Evolutionary conservation across 176 grass and related monocot species (phyloP).

Genomic region (Elaeis guineensis): DNA sequence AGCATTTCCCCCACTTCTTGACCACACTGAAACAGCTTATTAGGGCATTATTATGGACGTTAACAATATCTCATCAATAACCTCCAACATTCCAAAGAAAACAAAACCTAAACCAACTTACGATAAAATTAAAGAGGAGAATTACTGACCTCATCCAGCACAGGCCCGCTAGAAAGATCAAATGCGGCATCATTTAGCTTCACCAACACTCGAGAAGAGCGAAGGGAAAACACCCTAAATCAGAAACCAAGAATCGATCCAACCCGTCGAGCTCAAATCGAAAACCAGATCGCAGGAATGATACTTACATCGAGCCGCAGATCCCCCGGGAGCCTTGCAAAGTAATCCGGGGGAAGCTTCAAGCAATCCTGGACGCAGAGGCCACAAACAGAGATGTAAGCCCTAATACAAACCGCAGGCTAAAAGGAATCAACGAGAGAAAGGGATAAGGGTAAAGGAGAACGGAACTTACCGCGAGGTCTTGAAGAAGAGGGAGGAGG

Average conservation of each 20-base stretch:
- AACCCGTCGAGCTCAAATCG: background rate
- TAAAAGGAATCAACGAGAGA: background rate
- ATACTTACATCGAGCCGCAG: slow-evolving; percentile 53
- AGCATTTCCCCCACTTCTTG: slow-evolving; percentile 64
- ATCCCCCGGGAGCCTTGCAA: slow-evolving; percentile 54
- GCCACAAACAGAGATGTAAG: background rate
- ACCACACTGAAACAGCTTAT: slow-evolving; percentile 44
- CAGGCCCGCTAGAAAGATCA: slow-evolving; percentile 82
- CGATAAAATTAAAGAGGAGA: background rate
- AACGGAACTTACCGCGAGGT: slow-evolving; percentile 34
- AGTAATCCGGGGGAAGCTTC: slow-evolving; percentile 53
- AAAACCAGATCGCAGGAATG: background rate
- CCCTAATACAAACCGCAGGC: background rate
- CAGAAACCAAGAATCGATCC: background rate
- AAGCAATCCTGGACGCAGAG: slow-evolving; percentile 37
- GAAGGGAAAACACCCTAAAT: background rate
- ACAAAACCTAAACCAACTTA: background rate
- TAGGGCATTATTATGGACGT: too few species aligned
- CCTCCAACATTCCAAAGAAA: background rate
- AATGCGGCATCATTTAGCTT: slow-evolving; percentile 93
- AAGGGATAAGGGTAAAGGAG: background rate
- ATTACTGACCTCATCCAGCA: slow-evolving; percentile 56
- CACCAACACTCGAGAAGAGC: slow-evolving; percentile 5
- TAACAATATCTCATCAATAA: too few species aligned
- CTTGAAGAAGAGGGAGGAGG: slow-evolving; percentile 44